Conservation (phyloP, 2,329 filamentous ascomycete species). For the Cadophora sp. region DNA sequence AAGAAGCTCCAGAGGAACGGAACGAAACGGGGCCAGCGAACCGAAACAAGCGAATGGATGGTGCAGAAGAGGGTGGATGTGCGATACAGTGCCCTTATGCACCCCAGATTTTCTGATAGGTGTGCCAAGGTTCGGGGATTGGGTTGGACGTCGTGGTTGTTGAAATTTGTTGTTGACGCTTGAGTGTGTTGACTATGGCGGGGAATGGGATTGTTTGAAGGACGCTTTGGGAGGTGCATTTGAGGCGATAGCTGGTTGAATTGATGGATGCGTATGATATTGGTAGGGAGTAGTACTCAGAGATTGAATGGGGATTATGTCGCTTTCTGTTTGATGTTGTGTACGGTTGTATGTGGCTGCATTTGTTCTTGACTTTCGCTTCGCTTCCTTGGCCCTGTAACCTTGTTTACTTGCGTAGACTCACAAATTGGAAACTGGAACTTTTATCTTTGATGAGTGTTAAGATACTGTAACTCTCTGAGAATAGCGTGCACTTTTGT, state of each 20-base stretch:
- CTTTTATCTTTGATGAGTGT: background rate
- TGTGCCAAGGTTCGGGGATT: background rate
- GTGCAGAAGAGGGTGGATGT: background rate
- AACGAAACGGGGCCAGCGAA: background rate
- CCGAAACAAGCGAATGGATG: background rate
- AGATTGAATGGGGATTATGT: background rate
- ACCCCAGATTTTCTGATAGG: conserved; percentile 1
- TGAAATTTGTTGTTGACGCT: background rate
- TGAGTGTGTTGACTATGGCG: background rate
- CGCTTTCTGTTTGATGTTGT: background rate
- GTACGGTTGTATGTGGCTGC: background rate
- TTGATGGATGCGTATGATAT: no score
- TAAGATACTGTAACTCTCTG: background rate
- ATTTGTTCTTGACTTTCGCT: background rate
- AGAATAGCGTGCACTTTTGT: background rate
- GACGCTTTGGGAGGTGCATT: background rate
- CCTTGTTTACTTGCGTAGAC: background rate
- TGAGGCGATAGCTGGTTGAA: background rate
- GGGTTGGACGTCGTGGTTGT: background rate
- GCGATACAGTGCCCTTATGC: background rate
- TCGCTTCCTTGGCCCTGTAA: background rate
- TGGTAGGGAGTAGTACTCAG: no score
- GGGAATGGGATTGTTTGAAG: no score
- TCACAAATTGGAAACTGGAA: background rate
- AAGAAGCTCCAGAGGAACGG: conserved; percentile 12